phyloP scores from a whole-genome alignment of 805 yeast genomes.

The Lipomyces mesembrius region DNA sequence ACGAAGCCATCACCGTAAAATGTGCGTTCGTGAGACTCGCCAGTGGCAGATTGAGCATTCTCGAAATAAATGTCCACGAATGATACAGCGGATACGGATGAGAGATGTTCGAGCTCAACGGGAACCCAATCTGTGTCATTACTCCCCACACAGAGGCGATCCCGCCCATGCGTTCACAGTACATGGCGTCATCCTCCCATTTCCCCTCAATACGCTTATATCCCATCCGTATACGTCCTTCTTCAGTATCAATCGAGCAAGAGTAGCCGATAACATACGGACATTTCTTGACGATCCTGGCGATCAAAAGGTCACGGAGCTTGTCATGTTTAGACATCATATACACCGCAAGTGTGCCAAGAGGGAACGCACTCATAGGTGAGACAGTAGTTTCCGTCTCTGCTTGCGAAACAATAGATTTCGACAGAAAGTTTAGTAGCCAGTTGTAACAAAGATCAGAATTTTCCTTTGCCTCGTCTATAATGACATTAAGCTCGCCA shows the following conservation, averaged over 20 bases:
- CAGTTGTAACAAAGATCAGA: constrained; percentile 63
- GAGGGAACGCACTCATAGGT: constrained; percentile 76
- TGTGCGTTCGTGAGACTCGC: constrained; percentile 66
- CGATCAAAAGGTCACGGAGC: constrained; percentile 62
- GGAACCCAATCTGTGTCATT: constrained; percentile 58
- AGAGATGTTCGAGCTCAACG: constrained; percentile 26
- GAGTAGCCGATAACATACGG: constrained; percentile 85
- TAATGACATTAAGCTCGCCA: constrained; percentile 55
- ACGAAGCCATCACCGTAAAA: constrained; percentile 69
- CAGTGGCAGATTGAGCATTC: constrained; percentile 63
- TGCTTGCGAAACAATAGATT: constrained; percentile 86
- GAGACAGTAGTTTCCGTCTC: constrained; percentile 87
- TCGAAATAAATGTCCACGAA: constrained; percentile 75
- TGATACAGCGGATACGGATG: constrained; percentile 63
- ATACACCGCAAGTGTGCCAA: constrained; percentile 66
- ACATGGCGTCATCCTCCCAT: constrained; percentile 62
- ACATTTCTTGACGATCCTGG: constrained; percentile 89
- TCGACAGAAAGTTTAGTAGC: constrained; percentile 81
- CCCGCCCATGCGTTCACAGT: constrained; percentile 87
- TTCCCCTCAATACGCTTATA: constrained; percentile 66
- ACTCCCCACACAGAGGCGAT: constrained; percentile 80
- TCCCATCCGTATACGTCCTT: constrained; percentile 85
- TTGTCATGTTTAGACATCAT: constrained; percentile 58
- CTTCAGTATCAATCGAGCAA: constrained; percentile 75
- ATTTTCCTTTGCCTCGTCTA: constrained; percentile 53